Conservation (phyloP, 305 asterid genomes). For the Fraxinus latifolia region DNA sequence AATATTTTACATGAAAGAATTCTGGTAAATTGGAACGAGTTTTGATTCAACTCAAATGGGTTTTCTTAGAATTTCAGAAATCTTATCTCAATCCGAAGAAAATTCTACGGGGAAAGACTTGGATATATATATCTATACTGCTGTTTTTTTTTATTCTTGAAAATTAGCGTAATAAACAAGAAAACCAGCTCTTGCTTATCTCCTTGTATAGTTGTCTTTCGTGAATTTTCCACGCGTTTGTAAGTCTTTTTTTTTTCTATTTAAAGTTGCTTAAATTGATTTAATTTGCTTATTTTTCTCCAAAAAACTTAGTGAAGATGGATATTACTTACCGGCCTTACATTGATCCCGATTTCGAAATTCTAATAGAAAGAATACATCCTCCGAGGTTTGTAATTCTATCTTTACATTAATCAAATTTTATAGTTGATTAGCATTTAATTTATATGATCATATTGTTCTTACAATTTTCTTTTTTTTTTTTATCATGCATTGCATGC, state of each 20-base stretch:
- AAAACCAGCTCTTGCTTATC: slow-evolving; percentile 9
- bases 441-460: background rate
- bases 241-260: background rate
- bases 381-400: slow-evolving; percentile 69
- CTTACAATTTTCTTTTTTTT: background rate
- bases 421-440: background rate
- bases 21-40: background rate
- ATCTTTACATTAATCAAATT: background rate
- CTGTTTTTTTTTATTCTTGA: slow-evolving; percentile 13
- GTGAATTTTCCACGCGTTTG: background rate
- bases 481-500: background rate
- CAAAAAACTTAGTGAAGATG: slow-evolving; percentile 35
- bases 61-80: slow-evolving; percentile 23
- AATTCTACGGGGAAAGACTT: background rate
- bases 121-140: background rate
- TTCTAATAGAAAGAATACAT: slow-evolving; percentile 64
- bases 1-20: background rate
- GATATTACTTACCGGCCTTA: slow-evolving; percentile 60
- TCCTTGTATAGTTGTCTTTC: background rate
- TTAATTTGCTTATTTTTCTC: background rate
- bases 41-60: background rate
- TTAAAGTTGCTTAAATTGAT: slow-evolving; percentile 7
- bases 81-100: slow-evolving; percentile 19
- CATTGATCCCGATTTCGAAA: slow-evolving; percentile 56
- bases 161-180: slow-evolving; percentile 18